phyloP scores from a whole-genome alignment of 2,329 filamentous ascomycete species.

The Epichloe gansuensis region DNA sequence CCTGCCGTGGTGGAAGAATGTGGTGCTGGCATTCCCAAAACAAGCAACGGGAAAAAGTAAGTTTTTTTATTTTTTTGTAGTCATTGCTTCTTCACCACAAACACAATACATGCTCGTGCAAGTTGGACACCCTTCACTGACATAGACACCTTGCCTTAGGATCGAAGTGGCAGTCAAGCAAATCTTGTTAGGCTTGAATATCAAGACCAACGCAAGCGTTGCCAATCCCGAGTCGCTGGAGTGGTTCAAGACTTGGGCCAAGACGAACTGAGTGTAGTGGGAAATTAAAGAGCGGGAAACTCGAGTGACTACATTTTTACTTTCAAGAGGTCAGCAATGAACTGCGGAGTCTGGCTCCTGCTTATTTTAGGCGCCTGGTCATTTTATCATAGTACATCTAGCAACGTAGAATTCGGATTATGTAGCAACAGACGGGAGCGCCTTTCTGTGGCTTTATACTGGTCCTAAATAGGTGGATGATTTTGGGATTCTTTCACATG shows the following conservation, averaged over 20 bases:
- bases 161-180: conserved; percentile 96
- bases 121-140: conserved; percentile 7
- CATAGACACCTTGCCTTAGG: conserved; percentile 26
- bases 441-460: no score
- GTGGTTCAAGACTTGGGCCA: conserved; percentile 76
- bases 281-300: not conserved
- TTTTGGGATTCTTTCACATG: no score
- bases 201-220: conserved; percentile 88
- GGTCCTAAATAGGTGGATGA: no score
- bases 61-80: conserved; percentile 19
- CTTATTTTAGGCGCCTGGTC: no score
- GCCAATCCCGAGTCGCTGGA: conserved; percentile 79
- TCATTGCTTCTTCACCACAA: not conserved
- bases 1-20: conserved; percentile 73
- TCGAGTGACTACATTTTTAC: not conserved
- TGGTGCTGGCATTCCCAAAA: conserved; percentile 72
- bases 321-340: not conserved
- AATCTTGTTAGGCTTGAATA: conserved; percentile 74
- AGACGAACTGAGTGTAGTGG: conserved; percentile 26
- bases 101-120: not conserved
- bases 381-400: no score
- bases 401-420: no score
- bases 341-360: not conserved
- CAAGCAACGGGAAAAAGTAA: conserved; percentile 90
- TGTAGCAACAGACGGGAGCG: no score